Base-by-base conservation (phyloP, 345 rosid species). In the Eucalyptus tenuipes region DNA sequence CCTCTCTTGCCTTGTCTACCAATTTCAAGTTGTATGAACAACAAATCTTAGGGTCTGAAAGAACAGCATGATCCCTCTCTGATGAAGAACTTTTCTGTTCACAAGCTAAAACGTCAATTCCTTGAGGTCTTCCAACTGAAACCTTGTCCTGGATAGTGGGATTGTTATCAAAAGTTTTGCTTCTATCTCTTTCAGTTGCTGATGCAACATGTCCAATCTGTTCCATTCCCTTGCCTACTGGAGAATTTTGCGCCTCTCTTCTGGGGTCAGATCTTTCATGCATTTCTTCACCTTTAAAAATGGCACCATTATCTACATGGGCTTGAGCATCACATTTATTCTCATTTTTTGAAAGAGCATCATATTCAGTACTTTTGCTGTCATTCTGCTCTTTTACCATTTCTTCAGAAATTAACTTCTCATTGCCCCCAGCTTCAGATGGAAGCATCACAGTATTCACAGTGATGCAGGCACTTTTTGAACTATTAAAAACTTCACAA, bases 1-100 rank as follows among this genome's bases (percentile, higher is more conserved):
- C 99, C 89, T 97, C 98, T 91, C 92, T 93, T 52, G 92, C 94
- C 92, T 90, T 96, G 91, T 94, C 96, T 87, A 87, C 89, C 89
- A 92, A 86, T 89, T 93, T 92, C 89, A 92, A 90, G 86, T 88
- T 66, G 59, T 87, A 90, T 86, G 93, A 89, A 91, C 90, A 92
- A 90, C 91, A 94, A 87, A 87, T 90, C 85, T 94, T 95, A 90
- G 90, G 87, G 88, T 89, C 92, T 89, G 90, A 89, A 88, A 75
- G 84, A 75, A 75, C 84, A 75, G 85, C 89, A 89, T 89, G 88
- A 86, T 68, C 90, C 87, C 88, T 88, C 81, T 75, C 89, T 29
- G 89, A 45, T 82, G 87, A 88, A 20, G 86, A 87, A 53, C 66
- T 89, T 84, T 88, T 87, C 47, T 3, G 84, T 75, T 75, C 84